A percentile compares a stretch with the other conserved stretches of the same genome.
phyloP scores from a whole-genome alignment of 805 yeast species.

The Kuraishia hungarica region DNA sequence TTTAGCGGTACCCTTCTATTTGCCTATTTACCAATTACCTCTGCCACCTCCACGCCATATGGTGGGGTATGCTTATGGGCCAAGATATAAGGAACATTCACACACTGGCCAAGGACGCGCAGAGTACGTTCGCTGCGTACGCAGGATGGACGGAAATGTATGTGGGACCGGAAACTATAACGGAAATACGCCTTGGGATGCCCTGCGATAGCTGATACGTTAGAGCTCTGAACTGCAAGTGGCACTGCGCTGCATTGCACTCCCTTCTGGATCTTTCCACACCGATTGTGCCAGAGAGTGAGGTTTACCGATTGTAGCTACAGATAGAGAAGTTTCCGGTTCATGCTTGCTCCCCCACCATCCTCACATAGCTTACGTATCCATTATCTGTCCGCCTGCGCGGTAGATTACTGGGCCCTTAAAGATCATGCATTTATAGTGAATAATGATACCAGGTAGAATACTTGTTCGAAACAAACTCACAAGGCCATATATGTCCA shows the following conservation, averaged over 20 bases:
- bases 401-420: not conserved
- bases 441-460: too few species aligned
- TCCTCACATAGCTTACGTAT: not conserved
- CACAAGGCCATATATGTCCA: too few species aligned
- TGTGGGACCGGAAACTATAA: not conserved
- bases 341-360: not conserved
- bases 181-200: not conserved
- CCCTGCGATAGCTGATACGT: too few species aligned
- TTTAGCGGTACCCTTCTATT: too few species aligned
- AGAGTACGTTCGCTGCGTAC: not conserved
- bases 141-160: not conserved
- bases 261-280: not conserved
- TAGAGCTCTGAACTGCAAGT: too few species aligned
- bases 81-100: not conserved
- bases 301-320: too few species aligned
- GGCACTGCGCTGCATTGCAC: too few species aligned
- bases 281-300: too few species aligned
- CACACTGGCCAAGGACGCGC: not conserved
- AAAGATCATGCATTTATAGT: not conserved
- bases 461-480: too few species aligned
- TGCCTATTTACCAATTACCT: too few species aligned
- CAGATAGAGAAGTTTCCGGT: not conserved
- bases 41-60: too few species aligned
- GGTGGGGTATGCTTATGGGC: too few species aligned
- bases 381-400: not conserved